Conservation (phyloP, 352 stramenopile genomes). For the Phytophthora sp. region DNA sequence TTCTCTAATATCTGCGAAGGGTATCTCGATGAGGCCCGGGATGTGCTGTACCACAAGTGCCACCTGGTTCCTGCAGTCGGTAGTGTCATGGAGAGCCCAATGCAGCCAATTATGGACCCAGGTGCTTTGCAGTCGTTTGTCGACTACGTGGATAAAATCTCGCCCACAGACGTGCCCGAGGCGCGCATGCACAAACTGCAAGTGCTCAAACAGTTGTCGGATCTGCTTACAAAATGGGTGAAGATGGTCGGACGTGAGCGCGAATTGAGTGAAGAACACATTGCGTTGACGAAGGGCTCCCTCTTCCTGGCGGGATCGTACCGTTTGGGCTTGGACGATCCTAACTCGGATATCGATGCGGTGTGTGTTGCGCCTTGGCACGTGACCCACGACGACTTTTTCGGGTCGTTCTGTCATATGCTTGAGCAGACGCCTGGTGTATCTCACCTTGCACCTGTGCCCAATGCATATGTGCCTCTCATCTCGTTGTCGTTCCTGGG, state of each 20-base stretch:
- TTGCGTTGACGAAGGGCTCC: slow-evolving; percentile 74
- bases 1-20: slow-evolving; percentile 62
- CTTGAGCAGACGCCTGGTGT: slow-evolving; percentile 72
- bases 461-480: slow-evolving; percentile 92
- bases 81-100: slow-evolving; percentile 56
- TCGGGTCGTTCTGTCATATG: slow-evolving; percentile 72
- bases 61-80: slow-evolving; percentile 78
- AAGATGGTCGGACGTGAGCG: slow-evolving; percentile 75
- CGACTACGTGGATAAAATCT: slow-evolving; percentile 58
- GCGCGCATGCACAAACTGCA: slow-evolving; percentile 70
- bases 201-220: slow-evolving; percentile 74
- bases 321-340: slow-evolving; percentile 81
- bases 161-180: slow-evolving; percentile 52
- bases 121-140: slow-evolving; percentile 53
- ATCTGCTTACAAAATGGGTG: slow-evolving; percentile 77
- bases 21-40: slow-evolving; percentile 66
- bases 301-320: slow-evolving; percentile 90
- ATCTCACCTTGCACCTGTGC: slow-evolving; percentile 79
- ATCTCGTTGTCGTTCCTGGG: slow-evolving; percentile 91
- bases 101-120: slow-evolving; percentile 39
- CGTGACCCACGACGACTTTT: slow-evolving; percentile 88
- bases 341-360: slow-evolving; percentile 83
- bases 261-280: slow-evolving; percentile 71
- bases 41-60: slow-evolving; percentile 87
- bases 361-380: slow-evolving; percentile 86